These are phyloP conservation scores for Dryas alaskensis DNA, from an alignment of 306 rosid species.

Conservation along the genomic window DNA sequence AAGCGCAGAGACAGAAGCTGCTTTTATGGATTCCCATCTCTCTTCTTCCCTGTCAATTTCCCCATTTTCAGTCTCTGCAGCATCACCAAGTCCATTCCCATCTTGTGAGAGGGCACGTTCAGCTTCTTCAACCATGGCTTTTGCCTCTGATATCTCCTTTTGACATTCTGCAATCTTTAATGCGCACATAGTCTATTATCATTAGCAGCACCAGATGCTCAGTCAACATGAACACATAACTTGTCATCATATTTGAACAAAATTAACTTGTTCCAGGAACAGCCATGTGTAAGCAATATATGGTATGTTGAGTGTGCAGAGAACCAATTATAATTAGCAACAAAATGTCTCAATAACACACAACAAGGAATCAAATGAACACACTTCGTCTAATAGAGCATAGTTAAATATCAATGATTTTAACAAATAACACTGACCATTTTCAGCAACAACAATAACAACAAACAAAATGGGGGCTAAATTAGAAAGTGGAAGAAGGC, in stretches of 20 bases:
- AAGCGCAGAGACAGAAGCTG: conserved; percentile 66
- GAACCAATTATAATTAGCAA: background rate
- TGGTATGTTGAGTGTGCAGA: background rate
- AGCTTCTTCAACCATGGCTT: conserved; percentile 69
- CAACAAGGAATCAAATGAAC: background rate
- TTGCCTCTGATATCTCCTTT: conserved; percentile 71
- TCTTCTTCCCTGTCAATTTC: conserved; percentile 55
- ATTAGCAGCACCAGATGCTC: background rate
- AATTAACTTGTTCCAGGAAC: background rate
- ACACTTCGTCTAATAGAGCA: background rate
- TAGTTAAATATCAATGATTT: no score
- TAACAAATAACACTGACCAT: background rate
- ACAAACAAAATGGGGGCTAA: background rate
- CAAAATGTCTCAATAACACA: background rate
- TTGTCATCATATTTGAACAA: background rate
- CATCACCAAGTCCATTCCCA: conserved; percentile 28
- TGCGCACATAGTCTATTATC: background rate
- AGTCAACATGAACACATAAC: background rate
- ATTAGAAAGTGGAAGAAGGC: background rate
- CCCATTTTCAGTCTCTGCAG: conserved; percentile 25
- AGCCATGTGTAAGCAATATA: background rate
- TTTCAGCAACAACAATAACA: background rate
- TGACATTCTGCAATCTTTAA: conserved; percentile 76
- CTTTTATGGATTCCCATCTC: conserved; percentile 71
- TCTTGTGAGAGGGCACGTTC: conserved; percentile 50